Base-by-base conservation (phyloP, 345 rosid species). In the Tarenaya hassleriana region DNA sequence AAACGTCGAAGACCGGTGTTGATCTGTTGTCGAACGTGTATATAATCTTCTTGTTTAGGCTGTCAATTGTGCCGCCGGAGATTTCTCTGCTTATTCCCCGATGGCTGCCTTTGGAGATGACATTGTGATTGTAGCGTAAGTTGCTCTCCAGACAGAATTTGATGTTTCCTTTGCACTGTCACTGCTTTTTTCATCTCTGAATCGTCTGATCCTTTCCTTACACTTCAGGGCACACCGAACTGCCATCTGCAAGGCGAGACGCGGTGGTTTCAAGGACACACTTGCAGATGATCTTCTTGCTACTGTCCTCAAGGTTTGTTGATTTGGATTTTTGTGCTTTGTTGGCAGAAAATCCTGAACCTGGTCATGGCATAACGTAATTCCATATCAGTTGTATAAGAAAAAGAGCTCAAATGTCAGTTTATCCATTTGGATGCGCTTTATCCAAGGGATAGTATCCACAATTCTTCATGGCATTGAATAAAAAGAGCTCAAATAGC, bases 251-350 rank as follows among this genome's bases (percentile, higher is more conserved):
- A 92, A 84, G 63, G 65, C 90, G 4, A 92, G 34, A 74, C 88
- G 95, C 7, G 96, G 98, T 48, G 90, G 94, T 51, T 92, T 87
- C 78, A 92, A 92, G 78, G 95, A 92, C 37, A 85, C 98, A 12
- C 78, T 43, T 58, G 76, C 90, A 0, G 98, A 87, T 71, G 98
- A 87, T 69, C 71, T 87, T 7, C 88, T 92, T 15, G 84, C 85
- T 13, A 56, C 83, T 55, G 90, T 92, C 56, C 80, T 92, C 4
- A 87, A 77, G 90, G 98, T 91, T 55, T 49, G 65, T n/a, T 38
- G 50, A 19, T 15, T 19, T 40, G 19, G 7, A 31, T 11, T 38
- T 50, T 34, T 38, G 1, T 31, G 12, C 3, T 13, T 3, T 37
- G 3, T 37, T 37, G 41, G 8, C 29, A 24, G 29, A 2, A 24